Evolutionary conservation across 768 basidiomycete genomes (phyloP).

Genomic region (Solioccasus polychromus): DNA sequence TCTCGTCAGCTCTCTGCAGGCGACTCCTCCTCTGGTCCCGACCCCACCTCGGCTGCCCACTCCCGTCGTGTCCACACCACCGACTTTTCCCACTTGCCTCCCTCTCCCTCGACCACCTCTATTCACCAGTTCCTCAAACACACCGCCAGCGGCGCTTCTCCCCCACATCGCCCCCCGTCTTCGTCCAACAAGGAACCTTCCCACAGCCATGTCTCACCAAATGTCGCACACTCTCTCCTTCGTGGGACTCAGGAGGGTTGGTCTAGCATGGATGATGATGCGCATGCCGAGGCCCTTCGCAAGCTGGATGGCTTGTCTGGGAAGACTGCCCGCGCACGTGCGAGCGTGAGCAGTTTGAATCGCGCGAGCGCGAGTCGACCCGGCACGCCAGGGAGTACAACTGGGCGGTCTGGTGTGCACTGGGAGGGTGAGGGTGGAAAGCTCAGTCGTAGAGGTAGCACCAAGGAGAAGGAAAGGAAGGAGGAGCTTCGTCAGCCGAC

Average conservation of each 20-base stretch:
- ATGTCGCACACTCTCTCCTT: conserved; percentile 80
- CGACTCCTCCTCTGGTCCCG: conserved; percentile 60
- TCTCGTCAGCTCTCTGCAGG: conserved; percentile 65
- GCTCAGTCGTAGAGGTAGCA: conserved; percentile 36
- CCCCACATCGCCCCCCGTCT: conserved; percentile 33
- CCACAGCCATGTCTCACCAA: conserved; percentile 47
- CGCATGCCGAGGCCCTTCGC: conserved; percentile 85
- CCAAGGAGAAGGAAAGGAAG: conserved; percentile 47
- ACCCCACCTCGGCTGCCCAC: conserved; percentile 40
- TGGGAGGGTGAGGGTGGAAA: conserved; percentile 66
- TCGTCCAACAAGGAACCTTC: conserved; percentile 41
- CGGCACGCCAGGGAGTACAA: conserved; percentile 67
- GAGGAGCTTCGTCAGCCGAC: conserved; percentile 27
- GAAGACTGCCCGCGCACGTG: conserved; percentile 71
- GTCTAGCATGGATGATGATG: conserved; percentile 84
- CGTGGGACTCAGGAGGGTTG: conserved; percentile 89
- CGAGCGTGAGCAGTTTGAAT: conserved; percentile 72
- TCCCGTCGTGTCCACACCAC: conserved; percentile 63
- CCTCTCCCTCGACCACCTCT: conserved; percentile 87
- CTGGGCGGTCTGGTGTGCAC: conserved; percentile 45
- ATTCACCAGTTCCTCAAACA: conserved; percentile 80
- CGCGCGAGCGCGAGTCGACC: conserved; percentile 68
- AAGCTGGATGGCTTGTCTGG: conserved; percentile 88
- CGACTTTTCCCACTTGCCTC: conserved; percentile 88
- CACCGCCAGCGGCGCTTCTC: conserved; percentile 38